Evolutionary conservation across 2,329 filamentous ascomycete genomes (phyloP).

Genomic region (Fusarium sp.): DNA sequence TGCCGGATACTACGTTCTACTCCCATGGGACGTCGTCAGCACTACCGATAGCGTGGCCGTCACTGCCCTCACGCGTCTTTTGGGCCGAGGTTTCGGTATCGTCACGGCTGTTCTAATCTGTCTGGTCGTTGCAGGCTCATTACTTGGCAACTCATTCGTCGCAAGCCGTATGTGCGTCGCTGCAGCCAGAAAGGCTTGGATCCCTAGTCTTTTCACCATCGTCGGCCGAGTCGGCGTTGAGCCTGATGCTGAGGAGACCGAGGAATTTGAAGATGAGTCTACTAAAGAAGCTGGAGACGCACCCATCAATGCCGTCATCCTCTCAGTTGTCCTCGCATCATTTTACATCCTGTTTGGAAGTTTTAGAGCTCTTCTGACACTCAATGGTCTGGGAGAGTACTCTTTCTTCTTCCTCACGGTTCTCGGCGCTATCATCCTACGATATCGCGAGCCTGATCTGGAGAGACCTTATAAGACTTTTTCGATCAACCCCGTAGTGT

Average conservation of each 20-base stretch:
- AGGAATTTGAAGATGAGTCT: background rate
- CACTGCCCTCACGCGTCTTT: conserved; percentile 63
- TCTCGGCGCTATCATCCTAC: conserved; percentile 63
- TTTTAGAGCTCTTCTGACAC: conserved; percentile 68
- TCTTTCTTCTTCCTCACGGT: conserved; percentile 72
- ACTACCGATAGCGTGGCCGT: conserved; percentile 70
- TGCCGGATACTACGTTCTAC: conserved; percentile 67
- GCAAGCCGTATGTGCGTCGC: conserved; percentile 68
- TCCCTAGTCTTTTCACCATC: conserved; percentile 55
- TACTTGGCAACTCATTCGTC: conserved; percentile 70
- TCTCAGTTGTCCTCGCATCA: conserved; percentile 58
- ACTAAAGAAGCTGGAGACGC: conserved; percentile 53
- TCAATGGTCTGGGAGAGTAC: conserved; percentile 67
- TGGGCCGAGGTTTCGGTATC: conserved; percentile 63
- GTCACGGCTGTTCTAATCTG: conserved; percentile 64
- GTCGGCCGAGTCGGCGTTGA: conserved; percentile 54
- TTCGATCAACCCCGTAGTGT: conserved; percentile 59
- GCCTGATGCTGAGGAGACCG: background rate
- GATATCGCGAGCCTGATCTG: conserved; percentile 63
- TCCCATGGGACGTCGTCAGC: conserved; percentile 66
- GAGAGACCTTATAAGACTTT: conserved; percentile 63
- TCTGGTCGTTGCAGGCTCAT: conserved; percentile 67
- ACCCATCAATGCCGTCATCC: conserved; percentile 61
- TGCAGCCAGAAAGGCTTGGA: conserved; percentile 61
- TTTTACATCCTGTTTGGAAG: conserved; percentile 68